Base-by-base conservation (phyloP, 352 stramenopile species). In the Globisporangium radiosum region DNA sequence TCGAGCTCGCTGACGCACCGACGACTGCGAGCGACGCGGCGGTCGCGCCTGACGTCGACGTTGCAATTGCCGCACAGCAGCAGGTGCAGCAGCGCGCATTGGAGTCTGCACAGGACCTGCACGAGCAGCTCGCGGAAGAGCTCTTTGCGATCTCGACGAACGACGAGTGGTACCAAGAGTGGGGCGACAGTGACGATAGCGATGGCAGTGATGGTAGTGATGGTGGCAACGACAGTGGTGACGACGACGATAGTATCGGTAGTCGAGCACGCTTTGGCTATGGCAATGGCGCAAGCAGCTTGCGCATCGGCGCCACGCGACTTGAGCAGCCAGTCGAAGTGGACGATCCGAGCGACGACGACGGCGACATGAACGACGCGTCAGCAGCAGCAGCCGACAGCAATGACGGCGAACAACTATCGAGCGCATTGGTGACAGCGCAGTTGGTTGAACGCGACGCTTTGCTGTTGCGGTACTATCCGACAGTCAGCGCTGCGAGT, bases 141-240 rank as follows among this genome's bases (percentile, higher is more conserved):
- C 61, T 88, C 4, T 74, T 82, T 43, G 62, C 88, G 68, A 82
- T 88, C 48, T 75, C 76, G 14, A 81, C 72, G 33, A 75, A 78
- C 45, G 81, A 88, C 61, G 76, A 87, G 48, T 90, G 80, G 80
- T 87, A 73, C 52, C 69, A 87, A 40, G 70, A 76, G 7, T 81
- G 78, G 77, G 62, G 71, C 7, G 76, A 70, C 33, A 75, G 72
- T n/a, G 79, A 87, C 4, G 25, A 33, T 33, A 71, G 59, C 8
- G 48, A 65, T 7, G 19, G 47, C 4, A 25, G 17, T 3, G 47
- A 60, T n/a, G 43, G 17, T 4, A 25, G 17, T 3, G 47, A 60
- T 33, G 54, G 7, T 19, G 48, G 15, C 4, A 53, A 61, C 33
- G 56, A 60, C 13, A 62, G 62, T 38, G 42, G 59, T 10, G 51